phyloP scores from a whole-genome alignment of 768 basidiomycete genomes.

The Lactifluus volemus region DNA sequence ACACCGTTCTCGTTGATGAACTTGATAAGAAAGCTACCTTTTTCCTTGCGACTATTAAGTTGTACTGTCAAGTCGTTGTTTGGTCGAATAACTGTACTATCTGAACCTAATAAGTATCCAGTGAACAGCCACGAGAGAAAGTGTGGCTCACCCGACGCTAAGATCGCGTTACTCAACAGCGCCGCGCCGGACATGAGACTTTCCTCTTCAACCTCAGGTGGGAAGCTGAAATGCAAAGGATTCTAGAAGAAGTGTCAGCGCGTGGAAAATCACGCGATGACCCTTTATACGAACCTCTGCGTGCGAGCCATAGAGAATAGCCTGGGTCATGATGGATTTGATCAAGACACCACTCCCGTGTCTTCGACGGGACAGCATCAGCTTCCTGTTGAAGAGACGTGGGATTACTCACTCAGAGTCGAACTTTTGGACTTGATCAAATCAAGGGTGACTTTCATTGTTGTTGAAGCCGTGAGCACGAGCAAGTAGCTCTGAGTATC shows the following conservation, averaged over 20 bases:
- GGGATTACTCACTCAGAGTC: slow-evolving; percentile 47
- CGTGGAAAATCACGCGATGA: neutral
- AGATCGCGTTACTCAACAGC: slow-evolving; percentile 58
- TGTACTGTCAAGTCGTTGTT: slow-evolving; percentile 79
- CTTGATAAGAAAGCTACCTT: slow-evolving; percentile 75
- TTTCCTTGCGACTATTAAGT: slow-evolving; percentile 61
- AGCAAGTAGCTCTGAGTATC: slow-evolving; percentile 42
- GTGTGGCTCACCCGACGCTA: slow-evolving; percentile 55
- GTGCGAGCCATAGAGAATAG: slow-evolving; percentile 67
- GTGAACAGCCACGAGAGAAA: neutral
- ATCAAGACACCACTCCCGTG: slow-evolving; percentile 59
- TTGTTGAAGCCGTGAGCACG: slow-evolving; percentile 56
- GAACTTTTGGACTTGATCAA: slow-evolving; percentile 53
- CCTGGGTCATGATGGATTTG: slow-evolving; percentile 75
- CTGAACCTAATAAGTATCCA: slow-evolving; percentile 26
- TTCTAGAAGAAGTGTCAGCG: slow-evolving; percentile 36
- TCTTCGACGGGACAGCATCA: slow-evolving; percentile 27
- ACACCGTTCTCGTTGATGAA: slow-evolving; percentile 86
- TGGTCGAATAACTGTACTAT: slow-evolving; percentile 56
- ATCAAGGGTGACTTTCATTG: slow-evolving; percentile 60
- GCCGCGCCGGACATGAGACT: slow-evolving; percentile 74
- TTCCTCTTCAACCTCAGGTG: slow-evolving; percentile 70
- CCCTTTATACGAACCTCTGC: slow-evolving; percentile 38
- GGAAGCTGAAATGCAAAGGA: slow-evolving; percentile 72
- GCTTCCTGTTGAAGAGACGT: neutral